A percentile compares a stretch with the other conserved stretches of the same genome.
Evolutionary conservation across 164 flowering plant species (phyloP).

Genomic region (Stephania cephalantha): DNA sequence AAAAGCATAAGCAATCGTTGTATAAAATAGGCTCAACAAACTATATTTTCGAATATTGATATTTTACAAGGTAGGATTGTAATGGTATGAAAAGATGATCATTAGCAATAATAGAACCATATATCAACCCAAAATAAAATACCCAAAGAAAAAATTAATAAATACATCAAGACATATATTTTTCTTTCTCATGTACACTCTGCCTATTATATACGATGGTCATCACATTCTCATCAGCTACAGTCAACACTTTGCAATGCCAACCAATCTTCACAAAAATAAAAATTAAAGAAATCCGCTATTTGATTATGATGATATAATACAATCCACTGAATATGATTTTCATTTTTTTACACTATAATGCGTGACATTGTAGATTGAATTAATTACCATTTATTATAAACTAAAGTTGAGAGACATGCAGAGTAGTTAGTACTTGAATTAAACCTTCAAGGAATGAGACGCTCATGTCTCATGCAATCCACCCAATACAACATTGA

Average conservation of each 20-base stretch:
- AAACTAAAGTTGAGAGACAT: background rate
- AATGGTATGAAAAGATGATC: no score
- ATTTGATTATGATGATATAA: background rate
- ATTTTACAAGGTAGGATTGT: no score
- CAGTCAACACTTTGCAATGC: background rate
- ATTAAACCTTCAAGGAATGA: conserved; percentile 41
- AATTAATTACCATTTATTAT: background rate
- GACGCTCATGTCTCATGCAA: conserved; percentile 55
- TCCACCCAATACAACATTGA: conserved; percentile 75
- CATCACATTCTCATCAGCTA: background rate
- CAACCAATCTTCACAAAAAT: background rate
- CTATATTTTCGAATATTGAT: no score
- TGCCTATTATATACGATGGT: no score
- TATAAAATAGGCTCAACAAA: no score
- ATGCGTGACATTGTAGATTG: background rate
- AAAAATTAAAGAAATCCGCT: background rate
- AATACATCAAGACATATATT: background rate
- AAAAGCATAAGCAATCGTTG: no score
- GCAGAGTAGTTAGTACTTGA: background rate
- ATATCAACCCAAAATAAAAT: background rate
- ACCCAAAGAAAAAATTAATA: no score
- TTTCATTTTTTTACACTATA: no score
- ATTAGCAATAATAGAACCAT: no score
- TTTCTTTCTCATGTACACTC: background rate
- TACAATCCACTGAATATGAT: no score